A percentile compares a stretch with the other conserved stretches of the same genome.
Conservation (phyloP, 768 basidiomycete species). For the Vararia minispora region DNA sequence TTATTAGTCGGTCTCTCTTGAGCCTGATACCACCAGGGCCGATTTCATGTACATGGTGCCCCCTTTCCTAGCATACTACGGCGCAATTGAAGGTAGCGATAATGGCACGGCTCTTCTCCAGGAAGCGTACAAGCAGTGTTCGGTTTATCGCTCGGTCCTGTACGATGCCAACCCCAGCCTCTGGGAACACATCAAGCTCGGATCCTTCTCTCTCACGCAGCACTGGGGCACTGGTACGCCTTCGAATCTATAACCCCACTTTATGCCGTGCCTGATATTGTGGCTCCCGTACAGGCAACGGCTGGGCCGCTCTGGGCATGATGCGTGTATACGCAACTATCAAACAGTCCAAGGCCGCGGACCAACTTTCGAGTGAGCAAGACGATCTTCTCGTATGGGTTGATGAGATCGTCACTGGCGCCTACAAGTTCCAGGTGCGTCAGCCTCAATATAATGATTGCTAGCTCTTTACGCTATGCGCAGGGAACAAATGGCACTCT, state of each 20-base stretch:
- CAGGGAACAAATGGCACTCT: slow-evolving; percentile 34
- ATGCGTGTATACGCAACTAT: slow-evolving; percentile 44
- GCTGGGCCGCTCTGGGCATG: slow-evolving; percentile 61
- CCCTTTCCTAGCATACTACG: slow-evolving; percentile 56
- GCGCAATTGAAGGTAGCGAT: slow-evolving; percentile 29
- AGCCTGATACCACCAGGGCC: slow-evolving; percentile 24
- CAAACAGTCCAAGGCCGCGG: slow-evolving; percentile 28
- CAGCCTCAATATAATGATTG: background rate
- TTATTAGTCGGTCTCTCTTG: background rate
- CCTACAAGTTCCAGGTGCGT: slow-evolving; percentile 32
- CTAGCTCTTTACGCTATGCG: background rate
- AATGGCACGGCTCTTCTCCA: slow-evolving; percentile 26
- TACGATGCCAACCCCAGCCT: slow-evolving; percentile 33
- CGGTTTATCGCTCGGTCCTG: slow-evolving; percentile 40
- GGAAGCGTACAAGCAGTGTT: slow-evolving; percentile 40
- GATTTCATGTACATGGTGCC: slow-evolving; percentile 51
- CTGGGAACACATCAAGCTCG: slow-evolving; percentile 44
- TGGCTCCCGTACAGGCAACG: slow-evolving; percentile 38
- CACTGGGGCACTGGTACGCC: slow-evolving; percentile 46
- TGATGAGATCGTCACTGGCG: slow-evolving; percentile 32
- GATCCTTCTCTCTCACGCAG: slow-evolving; percentile 30
- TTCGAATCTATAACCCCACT: background rate
- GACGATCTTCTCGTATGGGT: slow-evolving; percentile 40
- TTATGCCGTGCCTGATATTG: background rate
- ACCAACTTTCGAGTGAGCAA: slow-evolving; percentile 27